These are phyloP conservation scores for Pyrenula massariospora DNA, from an alignment of 495 filamentous ascomycete species.

Conservation along the genomic window DNA sequence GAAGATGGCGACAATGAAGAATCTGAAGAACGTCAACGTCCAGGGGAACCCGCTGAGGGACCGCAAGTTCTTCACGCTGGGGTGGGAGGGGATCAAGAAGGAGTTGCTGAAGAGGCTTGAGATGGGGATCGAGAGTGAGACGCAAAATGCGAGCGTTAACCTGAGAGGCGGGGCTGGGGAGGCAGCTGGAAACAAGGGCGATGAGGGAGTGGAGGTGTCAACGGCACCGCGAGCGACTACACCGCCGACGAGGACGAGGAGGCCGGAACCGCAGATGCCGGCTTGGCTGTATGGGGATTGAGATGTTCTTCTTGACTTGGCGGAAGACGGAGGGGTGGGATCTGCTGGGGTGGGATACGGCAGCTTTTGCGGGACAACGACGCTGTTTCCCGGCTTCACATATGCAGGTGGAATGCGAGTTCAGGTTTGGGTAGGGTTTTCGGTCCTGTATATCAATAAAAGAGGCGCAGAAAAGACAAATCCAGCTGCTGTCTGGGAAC, in stretches of 20 bases:
- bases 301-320: too few relatives aligned
- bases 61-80: conserved; percentile 69
- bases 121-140: conserved; percentile 26
- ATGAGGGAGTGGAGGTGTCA: background rate
- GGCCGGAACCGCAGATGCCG: background rate
- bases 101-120: conserved; percentile 60
- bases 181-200: background rate
- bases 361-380: too few relatives aligned
- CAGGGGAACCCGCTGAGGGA: conserved; percentile 81
- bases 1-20: conserved; percentile 70
- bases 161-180: background rate
- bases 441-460: too few relatives aligned
- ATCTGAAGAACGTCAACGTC: conserved; percentile 57
- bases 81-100: conserved; percentile 70
- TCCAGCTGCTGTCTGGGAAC: too few relatives aligned
- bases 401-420: too few relatives aligned
- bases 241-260: background rate
- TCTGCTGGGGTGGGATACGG: too few relatives aligned
- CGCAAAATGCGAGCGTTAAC: conserved; percentile 16
- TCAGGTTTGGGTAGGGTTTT: too few relatives aligned
- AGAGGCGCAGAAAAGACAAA: too few relatives aligned
- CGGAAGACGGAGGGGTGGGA: too few relatives aligned
- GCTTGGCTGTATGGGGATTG: background rate
- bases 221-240: too few relatives aligned
- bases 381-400: too few relatives aligned